phyloP scores from a whole-genome alignment of 1,139 yeast species.

The Pneumocystis canis region DNA sequence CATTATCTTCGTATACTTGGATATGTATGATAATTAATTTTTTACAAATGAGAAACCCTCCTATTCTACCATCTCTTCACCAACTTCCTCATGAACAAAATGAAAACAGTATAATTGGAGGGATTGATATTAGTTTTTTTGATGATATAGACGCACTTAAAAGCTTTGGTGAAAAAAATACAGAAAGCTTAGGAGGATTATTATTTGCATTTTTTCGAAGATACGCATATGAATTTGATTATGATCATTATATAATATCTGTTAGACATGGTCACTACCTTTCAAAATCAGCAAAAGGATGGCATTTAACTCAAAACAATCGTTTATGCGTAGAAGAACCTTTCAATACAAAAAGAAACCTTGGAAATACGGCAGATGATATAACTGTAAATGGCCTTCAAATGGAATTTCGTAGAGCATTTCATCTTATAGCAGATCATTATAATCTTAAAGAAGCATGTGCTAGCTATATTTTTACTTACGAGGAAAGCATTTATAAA shows the following conservation, averaged over 20 bases:
- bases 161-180: constrained; percentile 15
- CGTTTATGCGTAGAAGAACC: constrained; percentile 20
- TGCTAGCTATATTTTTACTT: neutral
- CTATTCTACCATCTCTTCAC: constrained; percentile 18
- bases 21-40: constrained; percentile 19
- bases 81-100: constrained; percentile 11
- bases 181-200: constrained; percentile 17
- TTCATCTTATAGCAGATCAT: constrained; percentile 11
- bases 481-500: neutral
- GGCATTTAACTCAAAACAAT: constrained; percentile 17
- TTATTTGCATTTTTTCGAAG: constrained; percentile 17
- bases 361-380: constrained; percentile 20
- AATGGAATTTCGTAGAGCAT: constrained; percentile 19
- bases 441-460: neutral
- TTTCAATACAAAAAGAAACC: constrained; percentile 16
- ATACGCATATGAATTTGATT: constrained; percentile 18
- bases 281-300: constrained; percentile 17
- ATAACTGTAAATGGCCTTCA: constrained; percentile 18
- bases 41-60: constrained; percentile 17
- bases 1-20: constrained; percentile 20
- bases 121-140: constrained; percentile 17
- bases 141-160: constrained; percentile 16
- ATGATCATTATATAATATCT: constrained; percentile 16
- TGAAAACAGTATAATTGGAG: constrained; percentile 11
- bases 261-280: constrained; percentile 17